Evolutionary conservation across 345 rosid species (phyloP).

Genomic region (Citrus sp.): DNA sequence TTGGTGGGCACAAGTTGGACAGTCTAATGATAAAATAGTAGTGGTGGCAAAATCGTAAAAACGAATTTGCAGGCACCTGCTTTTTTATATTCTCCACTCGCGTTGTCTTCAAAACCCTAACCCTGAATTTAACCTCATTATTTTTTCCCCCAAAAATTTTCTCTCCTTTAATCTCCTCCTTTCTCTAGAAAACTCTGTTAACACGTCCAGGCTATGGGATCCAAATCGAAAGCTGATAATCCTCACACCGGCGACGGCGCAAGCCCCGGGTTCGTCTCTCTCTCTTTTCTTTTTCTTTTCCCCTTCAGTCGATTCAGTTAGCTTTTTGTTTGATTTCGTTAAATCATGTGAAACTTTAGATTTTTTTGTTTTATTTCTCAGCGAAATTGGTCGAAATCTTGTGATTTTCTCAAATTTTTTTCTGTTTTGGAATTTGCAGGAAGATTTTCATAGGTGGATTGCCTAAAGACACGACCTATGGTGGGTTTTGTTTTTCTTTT

Average conservation of each 20-base stretch:
- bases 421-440: slow-evolving; percentile 29
- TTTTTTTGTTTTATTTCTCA: not conserved
- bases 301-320: not conserved
- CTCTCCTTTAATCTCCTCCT: too few species aligned
- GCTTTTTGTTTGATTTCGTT: not conserved
- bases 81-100: not conserved
- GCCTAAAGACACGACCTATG: slow-evolving; percentile 64
- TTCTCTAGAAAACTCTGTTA: not conserved
- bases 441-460: slow-evolving; percentile 89
- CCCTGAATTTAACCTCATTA: not conserved
- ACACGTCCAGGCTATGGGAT: slow-evolving; percentile 40
- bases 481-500: slow-evolving; percentile 25
- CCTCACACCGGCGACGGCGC: slow-evolving; percentile 68
- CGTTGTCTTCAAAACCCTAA: slow-evolving; percentile 2
- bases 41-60: not conserved
- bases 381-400: too few species aligned
- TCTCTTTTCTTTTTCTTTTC: not conserved
- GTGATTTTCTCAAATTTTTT: not conserved
- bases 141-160: not conserved
- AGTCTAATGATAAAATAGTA: too few species aligned
- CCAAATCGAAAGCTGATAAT: slow-evolving; percentile 46
- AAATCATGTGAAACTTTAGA: not conserved
- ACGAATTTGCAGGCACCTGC: not conserved
- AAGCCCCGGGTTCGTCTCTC: slow-evolving; percentile 64
- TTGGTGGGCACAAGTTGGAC: not conserved